Conservation (phyloP, 352 stramenopile species). For the Blastocystis sp. region DNA sequence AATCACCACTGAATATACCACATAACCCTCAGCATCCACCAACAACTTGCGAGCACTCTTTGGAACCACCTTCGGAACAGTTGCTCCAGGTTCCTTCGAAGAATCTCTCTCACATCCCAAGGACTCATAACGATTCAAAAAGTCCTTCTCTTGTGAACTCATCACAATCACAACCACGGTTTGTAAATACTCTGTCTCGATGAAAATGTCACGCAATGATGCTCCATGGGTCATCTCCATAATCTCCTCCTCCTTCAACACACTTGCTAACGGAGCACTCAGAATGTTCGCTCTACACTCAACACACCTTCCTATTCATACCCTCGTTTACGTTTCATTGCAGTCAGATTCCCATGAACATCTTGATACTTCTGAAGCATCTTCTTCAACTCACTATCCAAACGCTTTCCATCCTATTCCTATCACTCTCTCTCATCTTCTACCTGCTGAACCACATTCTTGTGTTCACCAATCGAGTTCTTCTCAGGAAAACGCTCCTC, state of each 20-base stretch:
- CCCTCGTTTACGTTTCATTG: background rate
- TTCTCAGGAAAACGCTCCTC: background rate
- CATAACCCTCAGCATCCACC: background rate
- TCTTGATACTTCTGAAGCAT: constrained; percentile 46
- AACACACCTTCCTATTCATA: background rate
- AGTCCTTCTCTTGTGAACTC: constrained; percentile 16
- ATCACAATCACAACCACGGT: background rate
- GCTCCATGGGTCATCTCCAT: background rate
- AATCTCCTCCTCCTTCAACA: constrained; percentile 13
- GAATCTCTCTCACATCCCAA: background rate
- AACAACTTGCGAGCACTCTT: background rate
- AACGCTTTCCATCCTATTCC: background rate
- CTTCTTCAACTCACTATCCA: constrained; percentile 1
- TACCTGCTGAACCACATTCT: constrained; percentile 11
- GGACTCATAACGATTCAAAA: background rate
- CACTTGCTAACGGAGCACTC: background rate
- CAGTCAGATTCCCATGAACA: background rate
- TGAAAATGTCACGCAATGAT: background rate
- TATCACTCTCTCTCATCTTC: background rate
- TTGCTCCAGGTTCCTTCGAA: no score
- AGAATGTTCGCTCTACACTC: background rate
- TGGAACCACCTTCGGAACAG: background rate
- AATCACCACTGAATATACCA: constrained; percentile 15
- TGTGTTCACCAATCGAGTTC: background rate
- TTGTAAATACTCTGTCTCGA: constrained; percentile 3